Evolutionary conservation across 2,329 filamentous ascomycete genomes (phyloP).

Genomic region (Talaromyces atroroseus): DNA sequence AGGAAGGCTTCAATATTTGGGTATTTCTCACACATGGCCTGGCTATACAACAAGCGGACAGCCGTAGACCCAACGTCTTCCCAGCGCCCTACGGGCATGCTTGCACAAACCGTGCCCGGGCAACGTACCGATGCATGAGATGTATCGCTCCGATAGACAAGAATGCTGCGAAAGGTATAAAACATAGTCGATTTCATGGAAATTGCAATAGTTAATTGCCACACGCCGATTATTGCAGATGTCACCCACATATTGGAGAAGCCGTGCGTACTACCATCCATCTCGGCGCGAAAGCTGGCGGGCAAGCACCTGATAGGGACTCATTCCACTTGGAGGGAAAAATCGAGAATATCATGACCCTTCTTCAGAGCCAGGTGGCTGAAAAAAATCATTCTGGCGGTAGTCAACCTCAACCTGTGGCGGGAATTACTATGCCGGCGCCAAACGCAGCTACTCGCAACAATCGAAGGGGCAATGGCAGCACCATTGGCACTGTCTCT

Average conservation of each 20-base stretch:
- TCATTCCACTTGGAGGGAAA: slow-evolving; percentile 1
- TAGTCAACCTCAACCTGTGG: background rate
- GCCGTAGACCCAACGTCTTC: background rate
- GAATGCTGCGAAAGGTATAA: slow-evolving; percentile 5
- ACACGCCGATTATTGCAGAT: background rate
- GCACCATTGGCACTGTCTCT: background rate
- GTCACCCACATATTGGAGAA: slow-evolving; percentile 4
- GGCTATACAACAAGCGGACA: background rate
- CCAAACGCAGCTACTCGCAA: background rate
- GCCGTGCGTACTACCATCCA: background rate
- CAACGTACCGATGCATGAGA: slow-evolving; percentile 7
- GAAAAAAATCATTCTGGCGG: background rate
- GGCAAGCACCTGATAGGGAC: background rate
- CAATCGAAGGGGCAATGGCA: background rate
- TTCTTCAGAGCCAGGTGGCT: slow-evolving; percentile 3
- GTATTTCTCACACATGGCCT: too few relatives aligned
- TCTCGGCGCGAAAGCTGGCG: background rate
- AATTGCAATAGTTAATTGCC: background rate
- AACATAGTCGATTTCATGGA: background rate
- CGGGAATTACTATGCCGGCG: background rate
- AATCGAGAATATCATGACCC: slow-evolving; percentile 2
- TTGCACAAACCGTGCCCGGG: background rate
- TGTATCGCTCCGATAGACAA: slow-evolving; percentile 4
- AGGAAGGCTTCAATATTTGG: background rate
- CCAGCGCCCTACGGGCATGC: slow-evolving; percentile 2